Evolutionary conservation across 2,329 filamentous ascomycete genomes (phyloP), one percentile per base, ranked within the genome.

Genomic region (Dothistroma pini): DNA sequence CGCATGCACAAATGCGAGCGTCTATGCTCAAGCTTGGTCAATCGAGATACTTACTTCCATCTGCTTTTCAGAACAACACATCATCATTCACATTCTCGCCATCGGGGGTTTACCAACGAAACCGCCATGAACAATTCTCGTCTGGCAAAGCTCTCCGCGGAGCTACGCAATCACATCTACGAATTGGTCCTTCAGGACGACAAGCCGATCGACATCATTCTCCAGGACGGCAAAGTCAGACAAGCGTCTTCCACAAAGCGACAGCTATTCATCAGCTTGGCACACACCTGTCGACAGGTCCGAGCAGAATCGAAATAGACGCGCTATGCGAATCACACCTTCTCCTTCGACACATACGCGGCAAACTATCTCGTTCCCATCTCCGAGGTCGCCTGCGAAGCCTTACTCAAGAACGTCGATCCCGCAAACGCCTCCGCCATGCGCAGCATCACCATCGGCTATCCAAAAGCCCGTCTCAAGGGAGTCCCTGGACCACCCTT

Each of bases 311-410:
- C 9, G 16, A 11, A 10, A 5, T 1, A 38, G 35, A 38, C 11
- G 35, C 16, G 1, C 35, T 38, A 14, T 4, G 16, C 11, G 4
- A 38, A 38, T 16, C 4, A 12, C 11, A 16, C 35, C 35, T 8
- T 38, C 35, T 12, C 11, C 35, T 38, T 38, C 16, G 16, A 11
- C 64, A 48, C 6, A 65, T 59, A 47, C 52, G 9, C 16, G 11
- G 35, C 35, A 38, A 14, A 12, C 11, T 38, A 1, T 9, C 35
- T 9, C 7, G 11, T 4, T 16, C 11, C 35, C 35, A 38, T 9
- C 35, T 12, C 5, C 9, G 4, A 4, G 8, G 11, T 38, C 8
- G 35, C 11, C 35, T 38, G 16, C 35, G 25, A 29, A 29, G 25
- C 6, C 25, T 29, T 29, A 29, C 35, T 14, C 35, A 38, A 38